A percentile compares a stretch with the other conserved stretches of the same genome.
Conservation (phyloP, 1,284 basidiomycete species). For the Rhodotorula glutinis region DNA sequence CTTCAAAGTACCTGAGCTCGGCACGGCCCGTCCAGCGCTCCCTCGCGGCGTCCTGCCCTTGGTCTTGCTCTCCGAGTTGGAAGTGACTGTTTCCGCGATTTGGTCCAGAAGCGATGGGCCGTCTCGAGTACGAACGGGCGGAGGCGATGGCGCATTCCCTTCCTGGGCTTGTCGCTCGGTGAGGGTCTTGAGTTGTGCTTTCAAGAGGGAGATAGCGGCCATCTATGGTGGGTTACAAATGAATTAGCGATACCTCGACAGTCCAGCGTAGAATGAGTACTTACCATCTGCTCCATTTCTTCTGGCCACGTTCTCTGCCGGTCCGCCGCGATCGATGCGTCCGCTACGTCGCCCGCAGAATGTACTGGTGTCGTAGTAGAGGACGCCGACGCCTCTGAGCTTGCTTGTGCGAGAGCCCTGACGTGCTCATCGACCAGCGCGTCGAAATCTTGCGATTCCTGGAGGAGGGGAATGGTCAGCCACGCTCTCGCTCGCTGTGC, state of each 20-base stretch:
- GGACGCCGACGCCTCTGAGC: no score
- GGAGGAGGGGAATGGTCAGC: no score
- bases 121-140: neutral
- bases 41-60: neutral
- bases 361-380: no score
- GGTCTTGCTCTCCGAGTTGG: neutral
- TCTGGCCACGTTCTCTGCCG: conserved; percentile 1
- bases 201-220: neutral
- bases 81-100: neutral
- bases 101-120: conserved; percentile 5
- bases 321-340: neutral
- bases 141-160: neutral
- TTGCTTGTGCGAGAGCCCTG: no score
- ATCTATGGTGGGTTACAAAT: neutral
- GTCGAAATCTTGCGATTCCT: no score
- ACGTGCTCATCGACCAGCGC: no score
- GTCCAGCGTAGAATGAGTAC: neutral
- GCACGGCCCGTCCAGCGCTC: neutral
- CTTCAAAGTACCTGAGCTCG: neutral
- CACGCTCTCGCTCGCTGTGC: no score
- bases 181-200: neutral
- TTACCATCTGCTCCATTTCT: conserved; percentile 1
- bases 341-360: neutral
- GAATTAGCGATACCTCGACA: neutral
- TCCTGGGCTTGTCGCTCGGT: neutral